Percentiles rank a stretch among this genome's conserved stretches.
These are phyloP conservation scores for Talaromyces sp. DNA, from an alignment of 2,329 filamentous ascomycete species.

Conservation along the genomic window DNA sequence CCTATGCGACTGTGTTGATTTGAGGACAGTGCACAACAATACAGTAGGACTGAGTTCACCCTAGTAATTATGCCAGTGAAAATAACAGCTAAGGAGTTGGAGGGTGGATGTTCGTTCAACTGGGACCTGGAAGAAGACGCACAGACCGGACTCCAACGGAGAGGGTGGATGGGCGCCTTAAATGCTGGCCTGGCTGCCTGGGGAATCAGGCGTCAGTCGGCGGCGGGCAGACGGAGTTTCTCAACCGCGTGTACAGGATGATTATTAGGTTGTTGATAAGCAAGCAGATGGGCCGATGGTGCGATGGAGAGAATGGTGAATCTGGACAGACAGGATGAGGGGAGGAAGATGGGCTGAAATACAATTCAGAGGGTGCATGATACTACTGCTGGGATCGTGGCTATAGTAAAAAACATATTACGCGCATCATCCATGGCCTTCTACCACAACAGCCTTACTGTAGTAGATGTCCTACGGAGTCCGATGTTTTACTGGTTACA, in stretches of 20 bases:
- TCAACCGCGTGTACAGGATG: neutral
- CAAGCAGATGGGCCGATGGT: neutral
- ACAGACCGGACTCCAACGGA: neutral
- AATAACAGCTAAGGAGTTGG: neutral
- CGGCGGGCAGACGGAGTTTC: neutral
- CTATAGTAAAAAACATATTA: neutral
- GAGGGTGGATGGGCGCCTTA: neutral
- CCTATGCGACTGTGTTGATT: neutral
- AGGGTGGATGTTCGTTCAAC: neutral
- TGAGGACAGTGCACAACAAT: neutral
- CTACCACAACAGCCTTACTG: neutral
- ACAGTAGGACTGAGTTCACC: neutral
- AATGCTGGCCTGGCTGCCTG: neutral
- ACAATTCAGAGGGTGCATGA: neutral
- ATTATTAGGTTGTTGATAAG: neutral
- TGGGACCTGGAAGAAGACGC: neutral
- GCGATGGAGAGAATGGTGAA: neutral
- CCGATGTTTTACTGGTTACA: constrained; percentile 2
- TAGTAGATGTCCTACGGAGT: neutral
- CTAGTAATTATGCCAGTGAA: neutral
- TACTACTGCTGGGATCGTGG: neutral
- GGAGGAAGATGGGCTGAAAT: neutral
- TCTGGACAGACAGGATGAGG: neutral
- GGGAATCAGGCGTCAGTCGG: neutral
- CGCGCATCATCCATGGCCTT: neutral